Conservation (phyloP, 495 filamentous ascomycete species). For the Podospora sp. region DNA sequence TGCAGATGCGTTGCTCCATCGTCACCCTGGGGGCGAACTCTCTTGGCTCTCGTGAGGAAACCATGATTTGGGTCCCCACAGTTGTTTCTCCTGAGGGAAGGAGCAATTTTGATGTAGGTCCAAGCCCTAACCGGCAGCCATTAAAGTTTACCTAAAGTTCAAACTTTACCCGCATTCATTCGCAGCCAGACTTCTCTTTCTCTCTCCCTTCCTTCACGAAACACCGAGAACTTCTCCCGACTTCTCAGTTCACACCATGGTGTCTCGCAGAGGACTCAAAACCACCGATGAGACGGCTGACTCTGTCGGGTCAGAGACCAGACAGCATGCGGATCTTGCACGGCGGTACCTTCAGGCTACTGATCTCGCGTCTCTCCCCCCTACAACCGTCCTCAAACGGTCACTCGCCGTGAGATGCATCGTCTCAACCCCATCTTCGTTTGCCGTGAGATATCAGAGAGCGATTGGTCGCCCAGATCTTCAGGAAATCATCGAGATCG, state of each 20-base stretch:
- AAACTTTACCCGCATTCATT: constrained; percentile 8
- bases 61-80: not conserved
- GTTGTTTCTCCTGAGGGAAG: constrained; percentile 6
- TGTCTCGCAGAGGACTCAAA: constrained; percentile 12
- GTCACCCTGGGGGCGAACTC: not conserved
- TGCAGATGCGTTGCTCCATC: no score
- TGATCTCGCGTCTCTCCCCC: constrained; percentile 10
- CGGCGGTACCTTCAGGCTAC: constrained; percentile 12
- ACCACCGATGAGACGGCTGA: constrained; percentile 8
- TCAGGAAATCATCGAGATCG: constrained; percentile 12
- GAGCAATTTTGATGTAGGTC: not conserved
- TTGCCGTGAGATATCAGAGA: constrained; percentile 8
- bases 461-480: constrained; percentile 10
- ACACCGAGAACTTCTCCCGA: constrained; percentile 9
- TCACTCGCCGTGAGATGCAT: constrained; percentile 7
- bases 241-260: constrained; percentile 11
- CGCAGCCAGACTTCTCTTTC: constrained; percentile 11
- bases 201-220: constrained; percentile 9
- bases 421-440: constrained; percentile 10
- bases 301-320: constrained; percentile 14
- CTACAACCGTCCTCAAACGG: constrained; percentile 6
- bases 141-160: constrained; percentile 4
- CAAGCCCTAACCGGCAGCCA: constrained; percentile 7
- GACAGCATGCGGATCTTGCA: constrained; percentile 11
- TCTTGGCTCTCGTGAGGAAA: constrained; percentile 10